phyloP scores from a whole-genome alignment of 1,284 basidiomycete species.

The Boletus calvinii region DNA sequence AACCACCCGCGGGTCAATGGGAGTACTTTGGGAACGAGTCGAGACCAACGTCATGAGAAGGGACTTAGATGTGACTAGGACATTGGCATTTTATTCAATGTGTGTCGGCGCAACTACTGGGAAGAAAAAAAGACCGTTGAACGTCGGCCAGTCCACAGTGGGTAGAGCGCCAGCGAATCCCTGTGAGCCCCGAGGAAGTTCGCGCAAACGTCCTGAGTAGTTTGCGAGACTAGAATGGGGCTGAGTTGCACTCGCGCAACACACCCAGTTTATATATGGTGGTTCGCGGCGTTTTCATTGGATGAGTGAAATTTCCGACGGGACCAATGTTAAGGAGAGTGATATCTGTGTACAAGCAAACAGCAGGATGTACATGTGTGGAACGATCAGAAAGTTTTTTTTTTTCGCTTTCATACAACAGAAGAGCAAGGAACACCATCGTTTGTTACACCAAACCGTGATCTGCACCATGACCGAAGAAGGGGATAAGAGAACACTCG shows the following conservation, averaged over 20 bases:
- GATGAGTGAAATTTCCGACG: not conserved
- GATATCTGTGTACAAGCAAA: constrained; percentile 16
- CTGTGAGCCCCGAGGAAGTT: constrained; percentile 24
- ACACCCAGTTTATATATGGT: not conserved
- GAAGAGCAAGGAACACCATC: constrained; percentile 6
- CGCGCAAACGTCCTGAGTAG: constrained; percentile 3
- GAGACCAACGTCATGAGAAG: constrained; percentile 18
- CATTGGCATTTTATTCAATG: not conserved
- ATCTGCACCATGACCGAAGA: constrained; percentile 11
- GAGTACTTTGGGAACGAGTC: constrained; percentile 65
- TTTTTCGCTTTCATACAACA: constrained; percentile 19
- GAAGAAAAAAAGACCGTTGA: constrained; percentile 1
- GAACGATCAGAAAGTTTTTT: constrained; percentile 1
- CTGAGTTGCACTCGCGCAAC: not conserved
- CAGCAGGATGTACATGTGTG: constrained; percentile 16
- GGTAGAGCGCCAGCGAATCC: not conserved
- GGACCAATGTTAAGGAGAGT: not conserved
- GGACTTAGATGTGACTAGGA: not conserved
- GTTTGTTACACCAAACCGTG: constrained; percentile 11
- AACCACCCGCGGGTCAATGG: constrained; percentile 83
- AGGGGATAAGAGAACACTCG: constrained; percentile 6
- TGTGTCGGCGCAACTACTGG: constrained; percentile 10
- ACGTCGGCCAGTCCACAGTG: not conserved
- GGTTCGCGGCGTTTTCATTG: too few species aligned
- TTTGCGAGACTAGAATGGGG: not conserved